Conservation (phyloP, 164 flowering plant genomes). For the Vitis cinerea region DNA sequence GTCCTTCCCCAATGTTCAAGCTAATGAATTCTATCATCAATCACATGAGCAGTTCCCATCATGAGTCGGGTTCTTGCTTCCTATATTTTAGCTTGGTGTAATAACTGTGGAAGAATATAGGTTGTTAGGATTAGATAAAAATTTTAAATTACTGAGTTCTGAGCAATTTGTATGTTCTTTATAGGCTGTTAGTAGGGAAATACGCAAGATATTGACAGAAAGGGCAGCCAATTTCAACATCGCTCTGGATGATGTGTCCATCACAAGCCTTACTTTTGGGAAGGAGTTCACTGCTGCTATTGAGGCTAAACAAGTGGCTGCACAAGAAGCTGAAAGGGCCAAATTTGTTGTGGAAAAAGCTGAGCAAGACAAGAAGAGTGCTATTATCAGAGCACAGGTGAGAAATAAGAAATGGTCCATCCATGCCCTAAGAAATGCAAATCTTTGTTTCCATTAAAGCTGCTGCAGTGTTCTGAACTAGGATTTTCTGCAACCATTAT, state of each 20-base stretch:
- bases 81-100: not conserved
- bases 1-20: not conserved
- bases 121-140: not conserved
- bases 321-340: slow-evolving; percentile 75
- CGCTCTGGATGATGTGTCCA: slow-evolving; percentile 70
- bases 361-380: slow-evolving; percentile 75
- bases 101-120: not conserved
- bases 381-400: slow-evolving; percentile 67
- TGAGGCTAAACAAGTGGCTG: slow-evolving; percentile 76
- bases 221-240: slow-evolving; percentile 61
- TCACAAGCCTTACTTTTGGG: slow-evolving; percentile 60
- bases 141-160: not conserved
- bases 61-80: not conserved
- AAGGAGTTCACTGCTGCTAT: slow-evolving; percentile 69
- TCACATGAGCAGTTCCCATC: not conserved
- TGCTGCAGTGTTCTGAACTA: no score
- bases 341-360: slow-evolving; percentile 72
- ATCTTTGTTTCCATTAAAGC: no score
- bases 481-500: no score
- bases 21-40: not conserved
- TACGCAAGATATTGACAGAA: slow-evolving; percentile 42
- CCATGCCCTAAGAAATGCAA: no score
- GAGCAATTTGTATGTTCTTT: not conserved
- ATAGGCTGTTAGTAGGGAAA: slow-evolving; percentile 36
- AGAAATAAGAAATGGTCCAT: slow-evolving; percentile 2